Evolutionary conservation across 345 rosid genomes (phyloP).

Genomic region (Adansonia digitata): DNA sequence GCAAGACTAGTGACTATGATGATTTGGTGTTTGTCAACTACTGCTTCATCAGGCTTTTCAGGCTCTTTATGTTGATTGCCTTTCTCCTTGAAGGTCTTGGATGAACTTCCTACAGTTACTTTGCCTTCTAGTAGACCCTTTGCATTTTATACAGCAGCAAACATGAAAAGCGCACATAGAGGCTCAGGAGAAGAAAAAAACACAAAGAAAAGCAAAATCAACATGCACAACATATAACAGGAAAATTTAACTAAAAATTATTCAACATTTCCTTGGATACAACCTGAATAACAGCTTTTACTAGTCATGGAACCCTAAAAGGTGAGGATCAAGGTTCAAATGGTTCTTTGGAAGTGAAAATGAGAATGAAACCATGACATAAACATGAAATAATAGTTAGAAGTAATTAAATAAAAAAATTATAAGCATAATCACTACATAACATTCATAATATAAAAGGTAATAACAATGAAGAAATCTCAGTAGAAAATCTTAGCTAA

Average conservation of each 20-base stretch:
- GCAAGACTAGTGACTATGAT: conserved; percentile 72
- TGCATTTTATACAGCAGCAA: conserved; percentile 2
- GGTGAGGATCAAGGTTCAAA: background rate
- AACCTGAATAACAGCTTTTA: background rate
- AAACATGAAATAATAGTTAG: background rate
- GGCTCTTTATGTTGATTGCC: conserved; percentile 30
- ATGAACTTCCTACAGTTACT: conserved; percentile 24
- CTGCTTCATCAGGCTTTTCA: conserved; percentile 5
- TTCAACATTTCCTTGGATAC: background rate
- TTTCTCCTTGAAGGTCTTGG: conserved; percentile 32
- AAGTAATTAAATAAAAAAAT: background rate
- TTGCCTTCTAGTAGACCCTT: conserved; percentile 33
- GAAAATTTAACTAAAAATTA: background rate
- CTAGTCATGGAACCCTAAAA: background rate
- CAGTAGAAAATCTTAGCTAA: background rate
- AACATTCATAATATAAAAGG: background rate
- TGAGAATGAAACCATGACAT: background rate
- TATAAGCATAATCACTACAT: background rate
- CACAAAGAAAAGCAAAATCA: background rate
- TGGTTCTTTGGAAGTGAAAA: background rate
- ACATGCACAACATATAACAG: background rate
- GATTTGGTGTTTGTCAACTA: conserved; percentile 35
- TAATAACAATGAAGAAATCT: background rate
- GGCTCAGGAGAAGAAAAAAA: background rate
- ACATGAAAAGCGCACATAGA: conserved; percentile 4